A percentile compares a stretch with the other conserved stretches of the same genome.
These are phyloP conservation scores for Debaryomyces prosopidis DNA, from an alignment of 805 yeast genomes.

Conservation along the genomic window DNA sequence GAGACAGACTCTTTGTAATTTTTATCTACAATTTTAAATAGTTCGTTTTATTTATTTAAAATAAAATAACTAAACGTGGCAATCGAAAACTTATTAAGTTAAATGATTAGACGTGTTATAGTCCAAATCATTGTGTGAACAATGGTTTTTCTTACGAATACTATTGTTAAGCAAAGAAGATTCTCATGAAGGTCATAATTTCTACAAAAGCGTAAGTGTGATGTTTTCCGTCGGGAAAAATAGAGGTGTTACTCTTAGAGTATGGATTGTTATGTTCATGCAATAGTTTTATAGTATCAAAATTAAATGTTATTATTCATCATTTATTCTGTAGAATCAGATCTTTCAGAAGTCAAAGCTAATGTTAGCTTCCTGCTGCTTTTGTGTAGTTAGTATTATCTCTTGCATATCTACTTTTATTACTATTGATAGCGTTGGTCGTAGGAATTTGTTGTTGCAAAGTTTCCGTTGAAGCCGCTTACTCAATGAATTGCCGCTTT, in stretches of 20 bases:
- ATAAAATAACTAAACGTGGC: no score
- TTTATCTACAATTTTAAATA: no score
- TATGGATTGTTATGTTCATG: conserved; percentile 78
- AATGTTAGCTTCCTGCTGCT: conserved; percentile 75
- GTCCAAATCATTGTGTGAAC: no score
- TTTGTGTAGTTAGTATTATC: conserved; percentile 70
- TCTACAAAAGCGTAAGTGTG: conserved; percentile 45
- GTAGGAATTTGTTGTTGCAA: conserved; percentile 55
- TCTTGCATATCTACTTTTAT: conserved; percentile 77
- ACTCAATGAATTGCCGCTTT: conserved; percentile 60
- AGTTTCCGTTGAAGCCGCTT: conserved; percentile 59
- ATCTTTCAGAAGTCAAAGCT: conserved; percentile 60
- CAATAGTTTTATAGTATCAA: conserved; percentile 86
- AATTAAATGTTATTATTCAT: conserved; percentile 78
- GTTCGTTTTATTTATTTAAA: no score
- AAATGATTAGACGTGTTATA: no score
- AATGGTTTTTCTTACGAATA: no score
- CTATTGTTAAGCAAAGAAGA: conserved; percentile 47
- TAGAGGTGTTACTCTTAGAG: conserved; percentile 73
- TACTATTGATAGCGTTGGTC: conserved; percentile 71
- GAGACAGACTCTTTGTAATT: no score
- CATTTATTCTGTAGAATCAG: conserved; percentile 65
- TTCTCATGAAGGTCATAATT: conserved; percentile 42
- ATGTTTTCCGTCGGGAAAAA: conserved; percentile 69
- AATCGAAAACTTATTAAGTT: no score